These are phyloP conservation scores for Aspergillus intermedius DNA, from an alignment of 2,329 filamentous ascomycete genomes.

Conservation along the genomic window DNA sequence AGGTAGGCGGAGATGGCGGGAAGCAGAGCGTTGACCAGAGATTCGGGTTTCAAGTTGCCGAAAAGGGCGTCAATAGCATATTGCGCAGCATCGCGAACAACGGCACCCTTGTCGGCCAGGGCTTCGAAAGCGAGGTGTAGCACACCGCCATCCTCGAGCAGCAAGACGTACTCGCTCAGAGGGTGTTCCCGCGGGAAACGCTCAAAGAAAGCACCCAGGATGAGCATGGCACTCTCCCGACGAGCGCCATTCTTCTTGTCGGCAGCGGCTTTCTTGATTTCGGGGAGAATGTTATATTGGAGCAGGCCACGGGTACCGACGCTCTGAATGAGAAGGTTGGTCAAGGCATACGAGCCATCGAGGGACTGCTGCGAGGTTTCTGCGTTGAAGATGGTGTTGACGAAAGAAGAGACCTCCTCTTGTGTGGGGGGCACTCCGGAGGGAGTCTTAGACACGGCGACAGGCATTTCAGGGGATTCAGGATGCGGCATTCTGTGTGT, in stretches of 20 bases:
- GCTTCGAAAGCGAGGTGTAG: slow-evolving; percentile 71
- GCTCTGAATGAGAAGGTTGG: slow-evolving; percentile 58
- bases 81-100: slow-evolving; percentile 85
- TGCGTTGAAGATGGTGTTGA: slow-evolving; percentile 63
- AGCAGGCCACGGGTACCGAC: slow-evolving; percentile 58
- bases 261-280: slow-evolving; percentile 67
- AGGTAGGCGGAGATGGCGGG: slow-evolving; percentile 71
- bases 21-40: slow-evolving; percentile 73
- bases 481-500: slow-evolving; percentile 43
- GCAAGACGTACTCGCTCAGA: slow-evolving; percentile 71
- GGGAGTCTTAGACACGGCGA: slow-evolving; percentile 44
- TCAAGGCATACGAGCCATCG: slow-evolving; percentile 60
- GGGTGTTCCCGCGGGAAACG: slow-evolving; percentile 72
- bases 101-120: slow-evolving; percentile 79
- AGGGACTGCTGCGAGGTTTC: slow-evolving; percentile 63
- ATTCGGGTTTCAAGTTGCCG: slow-evolving; percentile 69
- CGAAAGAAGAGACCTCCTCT: slow-evolving; percentile 59
- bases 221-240: slow-evolving; percentile 89
- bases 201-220: slow-evolving; percentile 89
- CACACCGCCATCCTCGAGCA: slow-evolving; percentile 72
- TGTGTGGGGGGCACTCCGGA: slow-evolving; percentile 51
- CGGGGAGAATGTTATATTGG: slow-evolving; percentile 56
- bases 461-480: slow-evolving; percentile 36
- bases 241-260: slow-evolving; percentile 89
- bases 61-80: slow-evolving; percentile 92